Base-by-base conservation (phyloP, 2,329 filamentous ascomycete genomes). In the Diaporthe ilicicola region DNA sequence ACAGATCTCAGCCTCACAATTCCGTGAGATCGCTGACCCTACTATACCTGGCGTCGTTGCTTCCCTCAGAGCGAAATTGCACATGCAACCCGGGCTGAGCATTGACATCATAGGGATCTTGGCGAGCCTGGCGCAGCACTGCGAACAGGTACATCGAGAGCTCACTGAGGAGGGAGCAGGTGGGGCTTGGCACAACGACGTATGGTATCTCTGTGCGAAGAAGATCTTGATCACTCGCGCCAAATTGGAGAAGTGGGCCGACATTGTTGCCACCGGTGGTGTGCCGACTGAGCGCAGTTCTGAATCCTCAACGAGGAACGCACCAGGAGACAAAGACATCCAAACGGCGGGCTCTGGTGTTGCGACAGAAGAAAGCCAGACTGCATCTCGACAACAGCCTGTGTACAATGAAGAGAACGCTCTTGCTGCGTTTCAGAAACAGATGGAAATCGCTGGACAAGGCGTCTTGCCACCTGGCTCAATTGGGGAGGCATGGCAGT, bases 191-290 rank as follows among this genome's bases (percentile, higher is more conserved):
- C 81, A 85, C 13, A 82, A 83, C 65, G 86, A 85, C 56, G 74
- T 86, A 0, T 88, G 85, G 85, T 84, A 84, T 7, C 77, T 87
- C 73, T 84, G 83, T 0, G 82, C 85, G 0, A 80, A 83, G 46
- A 87, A 87, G 54, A 77, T 88, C 0, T 79, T 81, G 24, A 83
- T 87, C 42, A 84, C 83, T 0, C 82, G 81, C 8, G 78, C 82
- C 3, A 87, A 86, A 72, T 73, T 88, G 0, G 84, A 85, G 64
- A 79, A 81, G 19, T 87, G 84, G 82, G 81, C 84, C 0, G 85
- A 87, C 61, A 78, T 85, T 0, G 81, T 86, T 0, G 79, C 83
- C 2, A 71, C 75, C 37, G 77, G 77, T 0, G 79, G 79, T 1
- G 55, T 37, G 50, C 24, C 44, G 13, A n/a, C 62, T 32, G 29